Percentiles rank a stretch among this genome's conserved stretches.
Evolutionary conservation across 2,329 filamentous ascomycete species (phyloP).

Genomic region (Phaeosphaeriaceae sp.): DNA sequence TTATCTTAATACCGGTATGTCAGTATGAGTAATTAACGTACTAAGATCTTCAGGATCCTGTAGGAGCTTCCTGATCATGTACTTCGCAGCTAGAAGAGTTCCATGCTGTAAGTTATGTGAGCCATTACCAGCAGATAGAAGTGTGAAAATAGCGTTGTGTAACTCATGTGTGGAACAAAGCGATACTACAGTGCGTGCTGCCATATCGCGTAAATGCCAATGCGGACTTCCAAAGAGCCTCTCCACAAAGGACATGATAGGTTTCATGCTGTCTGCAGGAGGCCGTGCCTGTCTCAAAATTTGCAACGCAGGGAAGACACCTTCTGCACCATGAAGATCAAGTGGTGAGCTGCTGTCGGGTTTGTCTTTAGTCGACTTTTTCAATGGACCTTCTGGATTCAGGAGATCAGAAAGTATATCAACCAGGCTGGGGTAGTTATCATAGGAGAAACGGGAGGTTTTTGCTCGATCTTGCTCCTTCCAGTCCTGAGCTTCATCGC

Average conservation of each 20-base stretch:
- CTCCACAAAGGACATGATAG: slow-evolving; percentile 65
- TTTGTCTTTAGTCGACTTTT: slow-evolving; percentile 30
- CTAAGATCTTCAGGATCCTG: slow-evolving; percentile 13
- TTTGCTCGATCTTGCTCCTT: slow-evolving; percentile 52
- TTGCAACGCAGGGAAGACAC: slow-evolving; percentile 82
- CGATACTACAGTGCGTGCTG: slow-evolving; percentile 69
- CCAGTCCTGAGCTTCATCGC: slow-evolving; percentile 69
- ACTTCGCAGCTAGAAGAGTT: slow-evolving; percentile 38
- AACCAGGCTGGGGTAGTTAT: slow-evolving; percentile 70
- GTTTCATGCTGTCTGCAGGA: slow-evolving; percentile 61
- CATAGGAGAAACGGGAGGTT: slow-evolving; percentile 68
- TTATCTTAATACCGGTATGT: slow-evolving; percentile 4
- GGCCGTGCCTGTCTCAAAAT: slow-evolving; percentile 76
- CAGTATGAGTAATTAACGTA: slow-evolving; percentile 6
- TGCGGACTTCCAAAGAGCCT: slow-evolving; percentile 71
- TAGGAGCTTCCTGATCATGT: slow-evolving; percentile 35
- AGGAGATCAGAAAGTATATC: slow-evolving; percentile 69
- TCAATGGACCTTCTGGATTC: slow-evolving; percentile 34
- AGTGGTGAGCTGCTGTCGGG: slow-evolving; percentile 33
- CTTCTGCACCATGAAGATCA: slow-evolving; percentile 59
- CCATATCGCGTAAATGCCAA: slow-evolving; percentile 84
- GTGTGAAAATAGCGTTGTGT: slow-evolving; percentile 23
- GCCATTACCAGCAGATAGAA: slow-evolving; percentile 20
- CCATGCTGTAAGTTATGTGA: slow-evolving; percentile 41
- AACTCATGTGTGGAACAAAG: slow-evolving; percentile 37